Base-by-base conservation (phyloP, 768 basidiomycete species). In the Hebeloma cylindrosporum region DNA sequence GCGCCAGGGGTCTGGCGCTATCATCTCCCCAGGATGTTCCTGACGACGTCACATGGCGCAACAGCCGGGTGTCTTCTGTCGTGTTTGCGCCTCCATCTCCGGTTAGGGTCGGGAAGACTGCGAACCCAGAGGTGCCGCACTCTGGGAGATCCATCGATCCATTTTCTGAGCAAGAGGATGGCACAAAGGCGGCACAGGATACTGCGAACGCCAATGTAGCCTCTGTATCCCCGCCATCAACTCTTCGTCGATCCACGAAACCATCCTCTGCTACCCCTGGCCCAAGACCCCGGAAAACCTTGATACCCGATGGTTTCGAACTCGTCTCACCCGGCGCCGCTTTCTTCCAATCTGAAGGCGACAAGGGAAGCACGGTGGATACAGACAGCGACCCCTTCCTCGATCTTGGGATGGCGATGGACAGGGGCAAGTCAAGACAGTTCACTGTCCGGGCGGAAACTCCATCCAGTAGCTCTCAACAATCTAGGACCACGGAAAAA, bases 381-480 rank as follows among this genome's bases (percentile, higher is more conserved):
- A 38, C 13, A 4, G 42, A 27, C n/a, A n/a, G n/a, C 28, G 57
- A 50, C 11, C 49, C 39, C 4, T 56, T 51, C 50, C 27, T 53
- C 26, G 55, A 57, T 33, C 43, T 53, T 8, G 52, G 44, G 1
- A 51, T 47, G 17, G 52, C 52, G 6, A 27, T 57, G 10, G 50
- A 54, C 30, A 52, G 47, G n/a, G 56, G 56, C 6, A 52, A 44
- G n/a, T 57, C 56, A 3, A 43, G 46, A 18, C 47, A 52, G 28
- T 50, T 54, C 50, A 48, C n/a, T n/a, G n/a, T n/a, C n/a, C n/a
- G n/a, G n/a, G n/a, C n/a, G n/a, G n/a, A n/a, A n/a, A n/a, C n/a
- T n/a, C n/a, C n/a, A n/a, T n/a, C n/a, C n/a, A n/a, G n/a, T n/a
- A n/a, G n/a, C n/a, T n/a, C n/a, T n/a, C n/a, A n/a, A n/a, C n/a